Evolutionary conservation across 371 early-diverging fungal species (phyloP), one percentile per base, ranked within the genome.

Genomic region (Vairimorpha ceranae): DNA sequence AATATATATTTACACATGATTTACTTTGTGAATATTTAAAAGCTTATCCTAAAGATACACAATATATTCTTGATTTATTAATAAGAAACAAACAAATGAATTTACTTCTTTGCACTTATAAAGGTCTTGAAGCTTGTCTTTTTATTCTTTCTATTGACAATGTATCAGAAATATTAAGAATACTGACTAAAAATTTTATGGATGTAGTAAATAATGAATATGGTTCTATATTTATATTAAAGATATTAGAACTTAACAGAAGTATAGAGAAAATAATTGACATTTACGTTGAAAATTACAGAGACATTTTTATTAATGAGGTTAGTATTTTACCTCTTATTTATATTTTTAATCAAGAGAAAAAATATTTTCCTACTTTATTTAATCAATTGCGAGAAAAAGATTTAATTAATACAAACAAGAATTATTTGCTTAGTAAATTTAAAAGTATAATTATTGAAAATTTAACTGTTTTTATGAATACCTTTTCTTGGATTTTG

Each of bases 331-430:
- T 35, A 7, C 64, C 64, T 21, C 2, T 64, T n/a, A 4, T 64
- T 14, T 64, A 64, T 29, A 15, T 64, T 25, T 64, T 64, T 29
- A 64, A 64, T 29, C 64, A 64, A 43, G 64, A 64, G 27, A 43
- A 38, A 25, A 64, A 64, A 29, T 41, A 64, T 36, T 64, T n/a
- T 25, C 38, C 38, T 2, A 64, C 64, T 43, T 36, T 64, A 15
- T 64, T 64, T n/a, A 64, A 64, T n/a, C 41, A 38, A n/a, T n/a
- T 25, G 14, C 7, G 64, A 27, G 19, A 10, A 10, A 64, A 61
- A 64, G 43, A 35, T 7, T 10, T 43, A 8, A 32, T 64, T 10
- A 19, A 64, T 2, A 41, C 43, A 41, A 45, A 64, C 46, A 64
- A 36, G n/a, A 43, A 1, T 10, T 25, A 25, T 25, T 45, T 64